Evolutionary conservation across 2,329 filamentous ascomycete species (phyloP), one percentile per base, ranked within the genome.

Genomic region (Colletotrichum lini): DNA sequence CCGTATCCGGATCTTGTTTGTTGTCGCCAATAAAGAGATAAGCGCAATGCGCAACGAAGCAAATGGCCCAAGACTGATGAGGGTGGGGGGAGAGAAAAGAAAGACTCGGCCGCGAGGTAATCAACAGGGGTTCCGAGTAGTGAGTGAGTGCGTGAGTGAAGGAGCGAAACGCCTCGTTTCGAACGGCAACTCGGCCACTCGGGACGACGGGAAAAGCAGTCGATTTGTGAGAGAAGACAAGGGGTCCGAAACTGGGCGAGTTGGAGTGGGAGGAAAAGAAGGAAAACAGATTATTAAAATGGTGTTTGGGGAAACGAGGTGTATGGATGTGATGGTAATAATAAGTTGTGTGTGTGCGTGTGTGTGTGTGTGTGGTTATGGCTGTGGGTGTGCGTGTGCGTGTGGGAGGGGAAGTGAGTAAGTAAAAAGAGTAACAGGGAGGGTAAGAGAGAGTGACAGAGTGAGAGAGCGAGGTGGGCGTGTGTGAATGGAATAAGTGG

Each of bases 11-110:
- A 30, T 68, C 47, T 49, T 68, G 65, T 44, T 63, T 63, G 70
- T 75, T 59, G 70, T 68, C 72, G 69, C 72, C 67, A 65, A 70
- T 65, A 44, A 70, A 44, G 50, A 56, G 56, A 26, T 63, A 70
- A 64, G 54, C 40, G 62, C 47, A 63, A 65, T 64, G 54, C 40
- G 62, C 47, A 63, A 65, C 60, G 42, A 67, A 70, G 57, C 47
- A 47, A 62, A 58, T 50, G 58, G 26, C 52, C 35, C 35, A 38
- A 38, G 35, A 38, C 9, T 38, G 35, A 38, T 21, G 50, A 53
- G 54, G 45, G 63, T 52, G 59, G 58, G 65, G 65, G 47, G 53
- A 62, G 65, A 57, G 57, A 50, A 69, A 68, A 65, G 52, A 50
- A 71, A 67, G 57, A 53, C 50, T 47, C 30, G 44, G 44, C 30